Percentiles rank a stretch among this genome's conserved stretches.
These are phyloP conservation scores for Cladosporium sp. DNA, from an alignment of 2,329 filamentous ascomycete genomes.

Conservation along the genomic window DNA sequence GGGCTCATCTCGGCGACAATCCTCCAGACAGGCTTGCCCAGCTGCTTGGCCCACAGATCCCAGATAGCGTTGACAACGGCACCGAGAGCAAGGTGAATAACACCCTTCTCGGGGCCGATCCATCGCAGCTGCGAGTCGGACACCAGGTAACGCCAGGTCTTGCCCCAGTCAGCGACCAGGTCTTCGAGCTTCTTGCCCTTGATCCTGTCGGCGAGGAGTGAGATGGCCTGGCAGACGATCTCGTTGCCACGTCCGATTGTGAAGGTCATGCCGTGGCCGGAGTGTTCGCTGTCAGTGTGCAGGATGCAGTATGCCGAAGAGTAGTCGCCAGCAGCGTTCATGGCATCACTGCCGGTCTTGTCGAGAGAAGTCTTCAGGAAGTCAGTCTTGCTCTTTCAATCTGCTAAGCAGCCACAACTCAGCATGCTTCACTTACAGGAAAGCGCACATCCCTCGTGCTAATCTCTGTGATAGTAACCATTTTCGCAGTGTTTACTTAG, in stretches of 20 bases:
- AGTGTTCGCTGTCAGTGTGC: constrained; percentile 70
- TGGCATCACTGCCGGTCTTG: constrained; percentile 94
- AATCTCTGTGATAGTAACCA: constrained; percentile 49
- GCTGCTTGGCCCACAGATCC: constrained; percentile 91
- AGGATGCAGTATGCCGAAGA: constrained; percentile 93
- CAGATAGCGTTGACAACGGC: constrained; percentile 89
- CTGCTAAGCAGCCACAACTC: constrained; percentile 15
- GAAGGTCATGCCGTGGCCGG: constrained; percentile 82
- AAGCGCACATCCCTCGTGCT: constrained; percentile 53
- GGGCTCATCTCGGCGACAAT: constrained; percentile 88
- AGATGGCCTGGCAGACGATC: constrained; percentile 83
- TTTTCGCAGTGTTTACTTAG: constrained; percentile 25
- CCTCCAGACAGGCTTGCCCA: constrained; percentile 85
- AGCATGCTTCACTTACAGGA: constrained; percentile 38
- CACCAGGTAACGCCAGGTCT: constrained; percentile 90
- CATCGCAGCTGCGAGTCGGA: constrained; percentile 87
- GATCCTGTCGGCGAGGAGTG: constrained; percentile 74
- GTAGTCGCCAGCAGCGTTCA: constrained; percentile 93
- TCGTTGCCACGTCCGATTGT: constrained; percentile 90
- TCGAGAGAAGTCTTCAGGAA: constrained; percentile 73
- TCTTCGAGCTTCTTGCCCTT: constrained; percentile 73
- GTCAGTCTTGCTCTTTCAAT: neutral
- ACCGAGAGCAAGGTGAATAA: constrained; percentile 87
- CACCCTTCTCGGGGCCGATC: constrained; percentile 93
- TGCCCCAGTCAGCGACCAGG: constrained; percentile 77